Evolutionary conservation across 2,329 filamentous ascomycete genomes (phyloP).

Genomic region (Diaporthe vexans): DNA sequence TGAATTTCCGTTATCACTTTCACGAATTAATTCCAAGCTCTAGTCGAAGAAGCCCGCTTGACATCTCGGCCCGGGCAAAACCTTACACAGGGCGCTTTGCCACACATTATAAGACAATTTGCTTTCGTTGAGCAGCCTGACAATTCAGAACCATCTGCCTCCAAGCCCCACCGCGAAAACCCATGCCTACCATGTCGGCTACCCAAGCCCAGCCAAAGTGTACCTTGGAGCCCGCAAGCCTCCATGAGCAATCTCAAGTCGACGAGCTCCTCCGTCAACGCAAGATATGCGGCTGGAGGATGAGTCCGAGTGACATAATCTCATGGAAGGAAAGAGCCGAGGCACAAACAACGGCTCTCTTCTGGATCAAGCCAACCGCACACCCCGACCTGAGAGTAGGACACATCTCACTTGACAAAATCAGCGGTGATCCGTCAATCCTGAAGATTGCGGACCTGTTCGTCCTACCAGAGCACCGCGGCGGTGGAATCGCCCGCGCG

Average conservation of each 20-base stretch:
- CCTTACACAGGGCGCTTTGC: neutral
- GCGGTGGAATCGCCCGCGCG: constrained; percentile 36
- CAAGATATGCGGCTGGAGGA: constrained; percentile 40
- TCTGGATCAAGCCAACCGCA: constrained; percentile 38
- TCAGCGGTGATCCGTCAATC: constrained; percentile 27
- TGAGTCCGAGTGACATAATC: constrained; percentile 14
- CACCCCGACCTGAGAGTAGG: constrained; percentile 33
- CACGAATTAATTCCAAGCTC: neutral
- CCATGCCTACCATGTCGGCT: neutral
- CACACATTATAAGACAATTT: neutral
- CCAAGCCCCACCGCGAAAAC: neutral
- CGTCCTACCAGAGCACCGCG: constrained; percentile 40
- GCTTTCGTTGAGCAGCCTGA: neutral
- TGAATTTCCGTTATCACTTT: neutral
- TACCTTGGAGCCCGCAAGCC: constrained; percentile 37
- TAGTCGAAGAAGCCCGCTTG: neutral
- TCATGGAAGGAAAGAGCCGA: constrained; percentile 32
- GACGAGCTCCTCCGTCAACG: constrained; percentile 42
- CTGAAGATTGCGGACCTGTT: constrained; percentile 41
- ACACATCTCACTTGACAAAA: constrained; percentile 39
- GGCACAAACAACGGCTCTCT: constrained; percentile 24
- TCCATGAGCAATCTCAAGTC: constrained; percentile 38
- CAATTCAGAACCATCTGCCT: neutral
- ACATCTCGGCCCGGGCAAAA: neutral
- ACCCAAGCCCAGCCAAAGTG: constrained; percentile 23